These are phyloP conservation scores for Pleurozium schreberi DNA, from an alignment of 225 moss, liverwort and hornwort species.

Conservation along the genomic window DNA sequence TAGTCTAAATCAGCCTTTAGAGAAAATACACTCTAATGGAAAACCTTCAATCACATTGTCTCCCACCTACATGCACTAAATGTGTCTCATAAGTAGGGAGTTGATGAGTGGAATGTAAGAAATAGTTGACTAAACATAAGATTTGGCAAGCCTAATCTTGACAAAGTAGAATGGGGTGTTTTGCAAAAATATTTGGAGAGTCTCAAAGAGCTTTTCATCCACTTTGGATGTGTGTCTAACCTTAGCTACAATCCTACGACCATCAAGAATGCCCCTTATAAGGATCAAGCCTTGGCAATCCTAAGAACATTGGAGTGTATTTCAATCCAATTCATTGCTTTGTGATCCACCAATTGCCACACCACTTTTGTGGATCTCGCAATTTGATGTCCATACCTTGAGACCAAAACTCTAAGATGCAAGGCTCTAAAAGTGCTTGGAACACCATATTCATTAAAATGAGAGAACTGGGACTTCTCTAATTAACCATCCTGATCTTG, in stretches of 20 bases:
- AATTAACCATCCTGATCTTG: too few relatives aligned
- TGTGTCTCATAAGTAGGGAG: neutral
- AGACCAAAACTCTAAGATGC: neutral
- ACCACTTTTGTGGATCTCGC: neutral
- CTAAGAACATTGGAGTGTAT: neutral
- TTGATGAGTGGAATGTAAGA: neutral
- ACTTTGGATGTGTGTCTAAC: neutral
- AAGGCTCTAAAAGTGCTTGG: rapidly evolving
- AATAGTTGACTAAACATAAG: neutral
- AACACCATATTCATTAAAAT: too few relatives aligned
- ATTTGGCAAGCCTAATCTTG: neutral
- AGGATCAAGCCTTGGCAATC: neutral
- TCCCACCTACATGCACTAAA: neutral
- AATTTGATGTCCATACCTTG: rapidly evolving
- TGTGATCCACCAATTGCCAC: neutral
- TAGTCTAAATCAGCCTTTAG: too few relatives aligned
- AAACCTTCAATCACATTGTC: neutral
- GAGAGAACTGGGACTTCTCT: too few relatives aligned
- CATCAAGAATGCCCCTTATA: neutral
- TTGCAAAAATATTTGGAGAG: neutral
- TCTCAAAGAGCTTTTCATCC: neutral
- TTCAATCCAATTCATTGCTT: neutral
- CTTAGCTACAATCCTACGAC: neutral
- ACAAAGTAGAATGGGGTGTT: neutral
- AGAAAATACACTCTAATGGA: too few relatives aligned